Conservation (phyloP, 164 flowering plant species). For the Pachysandra terminalis region DNA sequence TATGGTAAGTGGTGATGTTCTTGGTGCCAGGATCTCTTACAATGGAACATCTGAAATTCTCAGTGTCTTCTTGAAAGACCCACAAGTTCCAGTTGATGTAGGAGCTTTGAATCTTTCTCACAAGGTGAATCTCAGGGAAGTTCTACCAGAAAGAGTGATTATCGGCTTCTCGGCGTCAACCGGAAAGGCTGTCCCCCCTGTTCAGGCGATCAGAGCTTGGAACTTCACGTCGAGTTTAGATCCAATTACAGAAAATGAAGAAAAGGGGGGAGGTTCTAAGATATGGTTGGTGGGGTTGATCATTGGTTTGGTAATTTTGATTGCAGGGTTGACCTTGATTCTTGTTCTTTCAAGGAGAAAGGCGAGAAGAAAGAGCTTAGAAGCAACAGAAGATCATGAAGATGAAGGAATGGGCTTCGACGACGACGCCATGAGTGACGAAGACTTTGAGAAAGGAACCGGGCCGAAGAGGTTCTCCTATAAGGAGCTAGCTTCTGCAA, state of each 20-base stretch:
- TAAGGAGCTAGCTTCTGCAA: constrained; percentile 24
- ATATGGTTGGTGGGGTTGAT: constrained; percentile 9
- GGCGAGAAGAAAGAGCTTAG: neutral
- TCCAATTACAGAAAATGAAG: neutral
- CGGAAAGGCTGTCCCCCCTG: neutral
- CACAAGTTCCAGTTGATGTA: constrained; percentile 4
- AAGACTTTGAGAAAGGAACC: constrained; percentile 35
- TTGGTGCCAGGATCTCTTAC: constrained; percentile 21
- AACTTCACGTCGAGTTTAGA: constrained; percentile 19
- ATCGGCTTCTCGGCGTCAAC: constrained; percentile 25
- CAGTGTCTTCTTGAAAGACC: constrained; percentile 17
- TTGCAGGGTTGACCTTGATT: constrained; percentile 9
- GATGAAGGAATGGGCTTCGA: constrained; percentile 3
- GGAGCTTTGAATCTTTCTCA: constrained; percentile 12
- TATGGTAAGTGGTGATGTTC: neutral
- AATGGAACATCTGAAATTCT: constrained; percentile 13
- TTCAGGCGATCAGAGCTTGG: constrained; percentile 20
- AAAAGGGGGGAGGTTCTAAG: neutral
- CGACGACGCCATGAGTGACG: constrained; percentile 25
- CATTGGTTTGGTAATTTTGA: constrained; percentile 12
- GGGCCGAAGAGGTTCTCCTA: constrained; percentile 39
- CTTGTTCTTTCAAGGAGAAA: constrained; percentile 16
- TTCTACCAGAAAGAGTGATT: constrained; percentile 16
- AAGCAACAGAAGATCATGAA: neutral
- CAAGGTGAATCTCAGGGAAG: constrained; percentile 13